Conservation (phyloP, 2,329 filamentous ascomycete genomes). For the Cordyceps tenuipes region DNA sequence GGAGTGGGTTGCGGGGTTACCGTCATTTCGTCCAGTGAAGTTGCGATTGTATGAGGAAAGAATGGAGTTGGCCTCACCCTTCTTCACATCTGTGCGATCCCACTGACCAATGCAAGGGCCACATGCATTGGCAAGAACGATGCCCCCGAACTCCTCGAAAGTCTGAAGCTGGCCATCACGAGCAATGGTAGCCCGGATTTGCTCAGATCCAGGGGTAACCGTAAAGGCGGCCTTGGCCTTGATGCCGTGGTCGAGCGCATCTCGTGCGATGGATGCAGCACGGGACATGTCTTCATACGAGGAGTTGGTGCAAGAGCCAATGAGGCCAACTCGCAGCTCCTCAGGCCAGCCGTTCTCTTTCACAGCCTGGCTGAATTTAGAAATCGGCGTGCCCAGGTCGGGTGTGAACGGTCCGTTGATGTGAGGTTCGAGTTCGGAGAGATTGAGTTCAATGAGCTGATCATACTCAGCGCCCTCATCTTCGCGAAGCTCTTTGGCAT, state of each 20-base stretch:
- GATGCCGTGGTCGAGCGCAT: slow-evolving; percentile 84
- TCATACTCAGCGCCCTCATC: slow-evolving; percentile 94
- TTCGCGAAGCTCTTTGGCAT: slow-evolving; percentile 76
- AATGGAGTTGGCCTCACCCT: slow-evolving; percentile 93
- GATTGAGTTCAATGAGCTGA: slow-evolving; percentile 91
- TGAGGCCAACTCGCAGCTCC: slow-evolving; percentile 92
- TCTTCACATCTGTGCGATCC: slow-evolving; percentile 89
- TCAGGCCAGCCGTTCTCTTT: slow-evolving; percentile 94
- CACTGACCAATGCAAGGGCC: slow-evolving; percentile 91
- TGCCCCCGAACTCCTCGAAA: slow-evolving; percentile 91
- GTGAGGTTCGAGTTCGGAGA: slow-evolving; percentile 89
- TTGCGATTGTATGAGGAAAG: slow-evolving; percentile 99
- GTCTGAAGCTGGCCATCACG: slow-evolving; percentile 88
- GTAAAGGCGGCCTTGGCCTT: slow-evolving; percentile 93
- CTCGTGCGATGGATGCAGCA: slow-evolving; percentile 80
- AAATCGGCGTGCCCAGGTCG: slow-evolving; percentile 94
- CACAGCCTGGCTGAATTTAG: slow-evolving; percentile 91
- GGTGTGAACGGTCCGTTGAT: slow-evolving; percentile 99
- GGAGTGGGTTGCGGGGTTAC: slow-evolving; percentile 88
- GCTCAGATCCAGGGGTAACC: slow-evolving; percentile 93
- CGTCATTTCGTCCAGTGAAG: slow-evolving; percentile 97
- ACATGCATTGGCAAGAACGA: slow-evolving; percentile 92
- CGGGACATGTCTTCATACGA: slow-evolving; percentile 86
- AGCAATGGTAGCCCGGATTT: slow-evolving; percentile 88
- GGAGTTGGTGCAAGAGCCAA: slow-evolving; percentile 96